These are phyloP conservation scores for Ceratocystis cacaofunesta DNA, from an alignment of 2,329 filamentous ascomycete genomes.

Conservation along the genomic window DNA sequence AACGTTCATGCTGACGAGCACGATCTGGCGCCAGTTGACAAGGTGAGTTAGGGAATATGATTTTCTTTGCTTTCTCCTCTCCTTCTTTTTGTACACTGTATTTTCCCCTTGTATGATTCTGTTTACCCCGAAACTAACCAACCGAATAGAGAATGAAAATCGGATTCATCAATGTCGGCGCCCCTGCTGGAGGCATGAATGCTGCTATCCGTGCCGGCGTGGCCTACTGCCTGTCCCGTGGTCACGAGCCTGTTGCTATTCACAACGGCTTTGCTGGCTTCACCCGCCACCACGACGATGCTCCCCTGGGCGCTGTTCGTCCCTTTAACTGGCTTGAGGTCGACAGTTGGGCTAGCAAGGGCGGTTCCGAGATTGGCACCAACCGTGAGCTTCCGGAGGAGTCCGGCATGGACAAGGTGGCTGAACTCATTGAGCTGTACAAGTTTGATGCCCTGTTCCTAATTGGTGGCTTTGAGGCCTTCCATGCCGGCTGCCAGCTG, in stretches of 20 bases:
- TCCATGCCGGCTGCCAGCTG: conserved; percentile 78
- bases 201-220: conserved; percentile 86
- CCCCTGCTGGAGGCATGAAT: conserved; percentile 96
- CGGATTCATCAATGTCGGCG: conserved; percentile 92
- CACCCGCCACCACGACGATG: conserved; percentile 74
- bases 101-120: conserved; percentile 19
- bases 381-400: conserved; percentile 86
- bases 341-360: conserved; percentile 88
- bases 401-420: conserved; percentile 67
- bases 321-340: conserved; percentile 86
- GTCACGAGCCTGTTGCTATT: conserved; percentile 84
- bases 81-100: neutral
- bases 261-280: conserved; percentile 96
- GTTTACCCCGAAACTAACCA: neutral
- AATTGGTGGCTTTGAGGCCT: conserved; percentile 91
- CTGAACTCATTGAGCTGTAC: conserved; percentile 70
- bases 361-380: conserved; percentile 93
- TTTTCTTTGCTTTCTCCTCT: neutral
- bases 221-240: conserved; percentile 77
- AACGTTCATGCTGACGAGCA: conserved; percentile 57
- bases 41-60: conserved; percentile 36
- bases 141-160: conserved; percentile 62
- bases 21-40: conserved; percentile 47
- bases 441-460: conserved; percentile 84
- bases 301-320: conserved; percentile 67